A percentile compares a stretch with the other conserved stretches of the same genome.
These are phyloP conservation scores for Collybia mongolica DNA, from an alignment of 768 basidiomycete genomes.

Conservation along the genomic window DNA sequence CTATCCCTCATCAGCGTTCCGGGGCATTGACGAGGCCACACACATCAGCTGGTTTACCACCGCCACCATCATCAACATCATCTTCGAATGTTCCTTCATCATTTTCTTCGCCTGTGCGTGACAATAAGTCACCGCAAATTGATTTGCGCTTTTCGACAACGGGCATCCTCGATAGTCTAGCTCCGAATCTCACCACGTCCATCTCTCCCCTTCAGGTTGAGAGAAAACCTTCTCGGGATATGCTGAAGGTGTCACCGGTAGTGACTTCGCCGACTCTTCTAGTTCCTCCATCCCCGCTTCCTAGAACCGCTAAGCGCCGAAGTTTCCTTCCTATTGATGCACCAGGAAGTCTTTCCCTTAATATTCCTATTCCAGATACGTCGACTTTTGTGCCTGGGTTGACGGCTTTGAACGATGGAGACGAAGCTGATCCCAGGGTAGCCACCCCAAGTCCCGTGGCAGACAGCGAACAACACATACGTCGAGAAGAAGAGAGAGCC, in stretches of 20 bases:
- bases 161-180: slow-evolving; percentile 54
- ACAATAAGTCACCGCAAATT: slow-evolving; percentile 54
- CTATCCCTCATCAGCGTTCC: slow-evolving; percentile 30
- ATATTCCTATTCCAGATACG: slow-evolving; percentile 62
- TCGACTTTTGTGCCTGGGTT: slow-evolving; percentile 58
- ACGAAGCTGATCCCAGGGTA: slow-evolving; percentile 30
- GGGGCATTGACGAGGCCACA: slow-evolving; percentile 26
- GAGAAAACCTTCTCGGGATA: slow-evolving; percentile 23
- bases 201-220: slow-evolving; percentile 22
- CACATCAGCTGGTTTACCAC: slow-evolving; percentile 22
- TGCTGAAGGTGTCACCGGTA: slow-evolving; percentile 22
- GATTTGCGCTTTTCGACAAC: slow-evolving; percentile 74
- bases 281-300: slow-evolving; percentile 39
- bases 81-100: slow-evolving; percentile 21
- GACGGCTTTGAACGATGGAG: slow-evolving; percentile 38
- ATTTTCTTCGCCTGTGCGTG: slow-evolving; percentile 28
- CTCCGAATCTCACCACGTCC: slow-evolving; percentile 28
- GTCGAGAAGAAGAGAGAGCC: slow-evolving; percentile 69
- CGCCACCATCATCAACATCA: slow-evolving; percentile 18
- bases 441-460: slow-evolving; percentile 44
- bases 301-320: slow-evolving; percentile 66
- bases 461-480: slow-evolving; percentile 49
- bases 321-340: slow-evolving; percentile 88
- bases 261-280: slow-evolving; percentile 35
- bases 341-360: slow-evolving; percentile 48